Conservation (phyloP, 2,329 filamentous ascomycete species). For the Ophiostoma angusticollis region DNA sequence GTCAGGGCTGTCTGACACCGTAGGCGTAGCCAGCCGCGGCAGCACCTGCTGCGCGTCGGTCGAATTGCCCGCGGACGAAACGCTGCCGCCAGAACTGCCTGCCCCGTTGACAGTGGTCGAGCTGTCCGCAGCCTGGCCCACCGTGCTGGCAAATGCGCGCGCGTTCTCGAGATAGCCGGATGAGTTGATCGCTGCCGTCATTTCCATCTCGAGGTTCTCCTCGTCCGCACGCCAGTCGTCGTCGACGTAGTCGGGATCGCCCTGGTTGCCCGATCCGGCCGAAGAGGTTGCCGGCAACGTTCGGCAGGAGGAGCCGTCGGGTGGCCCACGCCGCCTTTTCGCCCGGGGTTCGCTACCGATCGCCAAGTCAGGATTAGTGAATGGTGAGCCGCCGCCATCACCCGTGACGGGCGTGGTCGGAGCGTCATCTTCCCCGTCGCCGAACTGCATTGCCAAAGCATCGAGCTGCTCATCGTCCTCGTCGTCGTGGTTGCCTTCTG, state of each 20-base stretch:
- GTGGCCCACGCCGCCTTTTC: slow-evolving; percentile 8
- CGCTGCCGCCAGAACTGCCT: no score
- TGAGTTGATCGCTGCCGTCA: slow-evolving; percentile 54
- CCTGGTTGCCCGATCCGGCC: slow-evolving; percentile 6
- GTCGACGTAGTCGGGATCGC: slow-evolving; percentile 40
- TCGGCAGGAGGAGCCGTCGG: slow-evolving; percentile 13
- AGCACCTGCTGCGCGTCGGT: background rate
- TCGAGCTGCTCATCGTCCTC: slow-evolving; percentile 23
- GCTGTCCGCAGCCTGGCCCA: no score
- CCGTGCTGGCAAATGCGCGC: slow-evolving; percentile 44
- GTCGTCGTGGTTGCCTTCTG: slow-evolving; percentile 1
- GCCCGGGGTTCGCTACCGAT: slow-evolving; percentile 1
- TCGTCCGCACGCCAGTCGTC: slow-evolving; percentile 53
- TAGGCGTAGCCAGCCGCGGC: background rate
- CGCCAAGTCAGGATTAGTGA: background rate
- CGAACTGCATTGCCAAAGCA: slow-evolving; percentile 31
- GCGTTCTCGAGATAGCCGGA: slow-evolving; percentile 43
- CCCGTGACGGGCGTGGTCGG: slow-evolving; percentile 1
- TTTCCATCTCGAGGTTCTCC: slow-evolving; percentile 54
- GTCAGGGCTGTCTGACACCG: slow-evolving; percentile 45
- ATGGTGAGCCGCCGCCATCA: slow-evolving; percentile 1
- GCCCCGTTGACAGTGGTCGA: no score
- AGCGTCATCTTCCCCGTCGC: slow-evolving; percentile 22
- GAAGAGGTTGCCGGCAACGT: slow-evolving; percentile 10
- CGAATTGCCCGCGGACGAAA: no score